phyloP scores from a whole-genome alignment of 192 early-diverging fungal species.

The Entrophospora sp. region DNA sequence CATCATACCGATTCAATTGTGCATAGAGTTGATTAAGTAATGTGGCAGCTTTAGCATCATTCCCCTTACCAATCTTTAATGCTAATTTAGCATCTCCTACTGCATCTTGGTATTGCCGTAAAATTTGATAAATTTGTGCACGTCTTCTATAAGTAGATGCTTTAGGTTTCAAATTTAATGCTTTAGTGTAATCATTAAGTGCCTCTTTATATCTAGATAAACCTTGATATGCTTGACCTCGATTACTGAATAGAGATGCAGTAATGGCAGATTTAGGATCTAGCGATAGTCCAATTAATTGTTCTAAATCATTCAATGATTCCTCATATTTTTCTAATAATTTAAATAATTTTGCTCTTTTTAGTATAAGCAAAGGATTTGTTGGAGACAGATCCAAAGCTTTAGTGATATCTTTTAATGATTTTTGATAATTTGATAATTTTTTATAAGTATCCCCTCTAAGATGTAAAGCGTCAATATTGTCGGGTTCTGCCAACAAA shows the following conservation, averaged over 20 bases:
- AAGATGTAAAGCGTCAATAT: background rate
- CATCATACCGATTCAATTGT: background rate
- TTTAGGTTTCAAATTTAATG: background rate
- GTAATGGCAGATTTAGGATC: background rate
- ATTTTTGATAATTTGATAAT: too few species aligned
- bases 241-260: too few species aligned
- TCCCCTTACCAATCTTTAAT: background rate
- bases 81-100: background rate
- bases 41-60: background rate
- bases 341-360: background rate
- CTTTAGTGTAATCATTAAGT: constrained; percentile 1
- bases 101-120: background rate
- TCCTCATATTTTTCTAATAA: background rate
- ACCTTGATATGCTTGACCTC: background rate
- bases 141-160: background rate
- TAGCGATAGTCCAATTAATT: background rate
- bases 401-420: too few species aligned
- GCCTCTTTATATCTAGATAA: constrained; percentile 4
- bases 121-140: background rate
- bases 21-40: background rate
- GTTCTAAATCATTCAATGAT: background rate
- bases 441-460: background rate
- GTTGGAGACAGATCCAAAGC: background rate
- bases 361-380: background rate
- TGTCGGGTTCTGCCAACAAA: background rate